Base-by-base conservation (phyloP, 106 monocot species). In the Allium sativum region DNA sequence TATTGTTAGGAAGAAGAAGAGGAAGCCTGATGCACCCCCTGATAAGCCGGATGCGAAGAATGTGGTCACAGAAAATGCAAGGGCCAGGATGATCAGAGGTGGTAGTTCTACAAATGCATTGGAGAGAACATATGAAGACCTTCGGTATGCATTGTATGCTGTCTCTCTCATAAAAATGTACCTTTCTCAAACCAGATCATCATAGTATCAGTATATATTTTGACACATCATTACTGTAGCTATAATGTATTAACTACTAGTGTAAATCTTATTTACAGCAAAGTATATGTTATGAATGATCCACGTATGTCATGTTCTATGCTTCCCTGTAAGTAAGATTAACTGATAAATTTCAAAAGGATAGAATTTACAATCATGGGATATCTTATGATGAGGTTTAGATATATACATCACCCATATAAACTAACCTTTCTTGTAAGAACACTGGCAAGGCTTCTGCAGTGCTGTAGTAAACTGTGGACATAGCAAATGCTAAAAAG, bases 91-190 rank as follows among this genome's bases (percentile, higher is more conserved):
- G 52, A 89, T n/a, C 8, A 89, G 70, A 0, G 86, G 53, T 14
- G 94, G 94, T 62, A 94, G 47, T 20, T 78, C 76, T 71, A 86
- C 94, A 68, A 84, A 46, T 41, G 86, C 59, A 79, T 94, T 74
- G 13, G 89, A 80, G 52, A 94, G 94, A 9, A 94, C 94, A 74
- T 94, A 94, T 67, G 94, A 94, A 21, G 94, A 94, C 12, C 89
- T 85, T 12, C 89, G 80, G 74, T 94, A 94, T 53, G 94, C 94
- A 77, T 94, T 89, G 81, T 89, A 81, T 10, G 94, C 86, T 8
- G 94, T 94, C 67, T 94, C 94, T 0, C 94, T 64, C 89, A 90
- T 83, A 79, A 94, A 94, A 66, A 94, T 86, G 80, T 81, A 83
- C 15, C 48, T 48, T 10, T 48, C 4, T 31, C 31, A 31, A 31